phyloP scores from a whole-genome alignment of 139 green algal species.

The Desmodesmus armatus region DNA sequence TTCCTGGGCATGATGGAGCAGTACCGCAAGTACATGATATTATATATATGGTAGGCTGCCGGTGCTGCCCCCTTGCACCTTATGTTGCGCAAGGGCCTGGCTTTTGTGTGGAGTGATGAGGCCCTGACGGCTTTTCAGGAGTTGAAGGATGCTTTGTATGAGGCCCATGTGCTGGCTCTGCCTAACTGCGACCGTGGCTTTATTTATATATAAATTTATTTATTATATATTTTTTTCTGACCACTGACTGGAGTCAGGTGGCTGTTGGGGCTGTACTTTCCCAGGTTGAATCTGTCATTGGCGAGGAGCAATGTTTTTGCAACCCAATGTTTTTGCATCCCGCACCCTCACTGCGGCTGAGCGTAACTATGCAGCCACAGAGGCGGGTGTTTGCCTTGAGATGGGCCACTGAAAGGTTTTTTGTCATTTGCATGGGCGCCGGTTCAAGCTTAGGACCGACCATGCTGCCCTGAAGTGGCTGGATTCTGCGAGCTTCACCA shows the following conservation, averaged over 20 bases:
- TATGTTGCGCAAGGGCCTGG: background rate
- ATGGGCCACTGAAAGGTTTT: conserved; percentile 42
- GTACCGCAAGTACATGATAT: conserved; percentile 37
- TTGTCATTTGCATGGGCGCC: conserved; percentile 36
- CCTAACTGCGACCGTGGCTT: conserved; percentile 15
- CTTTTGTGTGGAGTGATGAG: conserved; percentile 33
- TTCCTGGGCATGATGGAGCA: conserved; percentile 42
- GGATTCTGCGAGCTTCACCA: conserved; percentile 37
- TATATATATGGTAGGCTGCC: conserved; percentile 32
- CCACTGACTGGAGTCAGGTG: conserved; percentile 46
- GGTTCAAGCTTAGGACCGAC: conserved; percentile 36
- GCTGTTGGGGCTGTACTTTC: conserved; percentile 44
- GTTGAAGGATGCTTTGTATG: conserved; percentile 41
- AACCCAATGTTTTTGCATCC: conserved; percentile 33
- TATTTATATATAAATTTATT: no score
- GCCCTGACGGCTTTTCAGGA: conserved; percentile 36
- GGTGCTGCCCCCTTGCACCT: background rate
- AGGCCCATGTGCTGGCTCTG: background rate
- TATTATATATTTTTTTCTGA: conserved; percentile 45
- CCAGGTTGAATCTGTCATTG: background rate
- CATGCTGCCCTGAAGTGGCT: conserved; percentile 47
- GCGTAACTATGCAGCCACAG: conserved; percentile 47
- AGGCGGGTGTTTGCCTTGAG: conserved; percentile 45
- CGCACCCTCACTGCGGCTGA: conserved; percentile 15
- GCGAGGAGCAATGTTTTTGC: conserved; percentile 24